Evolutionary conservation across 495 filamentous ascomycete genomes (phyloP).

Genomic region (Viridothelium virens): DNA sequence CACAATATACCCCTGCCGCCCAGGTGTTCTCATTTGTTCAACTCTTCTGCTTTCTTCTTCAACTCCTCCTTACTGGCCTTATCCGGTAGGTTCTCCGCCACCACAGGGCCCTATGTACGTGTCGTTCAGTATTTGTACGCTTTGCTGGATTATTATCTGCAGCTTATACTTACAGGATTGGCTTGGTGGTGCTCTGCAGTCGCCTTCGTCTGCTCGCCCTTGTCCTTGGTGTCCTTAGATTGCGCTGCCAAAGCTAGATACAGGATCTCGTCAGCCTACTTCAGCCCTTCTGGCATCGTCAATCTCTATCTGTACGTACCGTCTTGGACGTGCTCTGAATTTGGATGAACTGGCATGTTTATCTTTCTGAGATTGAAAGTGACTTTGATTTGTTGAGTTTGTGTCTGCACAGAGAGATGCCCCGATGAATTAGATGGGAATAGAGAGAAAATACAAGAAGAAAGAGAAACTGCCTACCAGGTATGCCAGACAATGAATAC

Average conservation of each 20-base stretch:
- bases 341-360: background rate
- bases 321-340: background rate
- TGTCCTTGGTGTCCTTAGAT: background rate
- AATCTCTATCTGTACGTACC: background rate
- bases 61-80: constrained; percentile 11
- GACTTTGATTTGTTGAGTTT: background rate
- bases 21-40: background rate
- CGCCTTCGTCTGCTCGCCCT: background rate
- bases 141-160: background rate
- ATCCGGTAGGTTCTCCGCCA: background rate
- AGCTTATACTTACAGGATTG: background rate
- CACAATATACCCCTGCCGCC: background rate
- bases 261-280: background rate
- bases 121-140: background rate
- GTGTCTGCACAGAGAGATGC: background rate
- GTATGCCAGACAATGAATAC: background rate
- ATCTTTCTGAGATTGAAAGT: background rate
- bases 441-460: background rate
- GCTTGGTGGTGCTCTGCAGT: constrained; percentile 5
- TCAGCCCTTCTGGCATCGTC: background rate
- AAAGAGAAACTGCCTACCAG: background rate
- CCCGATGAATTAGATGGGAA: too few species aligned
- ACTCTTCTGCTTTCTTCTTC: constrained; percentile 19
- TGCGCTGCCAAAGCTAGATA: background rate
- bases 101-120: background rate